Evolutionary conservation across 345 rosid genomes (phyloP).

Genomic region (Pistacia vera): DNA sequence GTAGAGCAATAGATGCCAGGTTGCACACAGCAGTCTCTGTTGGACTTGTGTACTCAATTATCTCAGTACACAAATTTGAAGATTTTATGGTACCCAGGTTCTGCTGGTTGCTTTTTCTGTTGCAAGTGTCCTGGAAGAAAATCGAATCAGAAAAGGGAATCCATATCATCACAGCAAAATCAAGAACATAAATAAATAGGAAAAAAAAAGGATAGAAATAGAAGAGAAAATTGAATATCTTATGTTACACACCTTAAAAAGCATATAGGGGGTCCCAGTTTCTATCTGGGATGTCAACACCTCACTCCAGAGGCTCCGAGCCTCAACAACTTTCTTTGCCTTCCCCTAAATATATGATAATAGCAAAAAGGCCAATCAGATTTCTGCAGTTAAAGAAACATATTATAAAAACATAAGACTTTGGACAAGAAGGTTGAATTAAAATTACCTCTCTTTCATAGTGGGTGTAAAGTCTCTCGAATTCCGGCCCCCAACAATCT

Average conservation of each 20-base stretch:
- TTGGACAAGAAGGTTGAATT: neutral
- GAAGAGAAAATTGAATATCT: neutral
- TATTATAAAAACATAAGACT: neutral
- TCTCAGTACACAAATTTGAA: slow-evolving; percentile 91
- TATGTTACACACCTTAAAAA: slow-evolving; percentile 62
- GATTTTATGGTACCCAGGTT: slow-evolving; percentile 91
- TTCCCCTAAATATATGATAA: slow-evolving; percentile 52
- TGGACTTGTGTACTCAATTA: slow-evolving; percentile 89
- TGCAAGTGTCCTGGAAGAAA: slow-evolving; percentile 74
- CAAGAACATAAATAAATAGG: neutral
- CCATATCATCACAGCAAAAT: neutral
- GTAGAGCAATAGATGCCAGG: slow-evolving; percentile 91
- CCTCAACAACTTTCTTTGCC: slow-evolving; percentile 84
- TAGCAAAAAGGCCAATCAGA: neutral
- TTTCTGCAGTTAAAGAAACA: neutral
- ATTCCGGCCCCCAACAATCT: slow-evolving; percentile 87
- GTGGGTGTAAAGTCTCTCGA: slow-evolving; percentile 56
- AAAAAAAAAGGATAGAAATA: neutral
- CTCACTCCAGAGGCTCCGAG: slow-evolving; percentile 89
- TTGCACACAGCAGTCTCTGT: slow-evolving; percentile 96
- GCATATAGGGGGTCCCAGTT: slow-evolving; percentile 98
- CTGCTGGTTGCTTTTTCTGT: slow-evolving; percentile 92
- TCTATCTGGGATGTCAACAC: slow-evolving; percentile 85
- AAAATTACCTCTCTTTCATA: slow-evolving; percentile 66
- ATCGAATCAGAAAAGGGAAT: slow-evolving; percentile 6